Evolutionary conservation across 2,329 filamentous ascomycete genomes (phyloP), one percentile per base, ranked within the genome.

Genomic region (Elsinoe ampelina): DNA sequence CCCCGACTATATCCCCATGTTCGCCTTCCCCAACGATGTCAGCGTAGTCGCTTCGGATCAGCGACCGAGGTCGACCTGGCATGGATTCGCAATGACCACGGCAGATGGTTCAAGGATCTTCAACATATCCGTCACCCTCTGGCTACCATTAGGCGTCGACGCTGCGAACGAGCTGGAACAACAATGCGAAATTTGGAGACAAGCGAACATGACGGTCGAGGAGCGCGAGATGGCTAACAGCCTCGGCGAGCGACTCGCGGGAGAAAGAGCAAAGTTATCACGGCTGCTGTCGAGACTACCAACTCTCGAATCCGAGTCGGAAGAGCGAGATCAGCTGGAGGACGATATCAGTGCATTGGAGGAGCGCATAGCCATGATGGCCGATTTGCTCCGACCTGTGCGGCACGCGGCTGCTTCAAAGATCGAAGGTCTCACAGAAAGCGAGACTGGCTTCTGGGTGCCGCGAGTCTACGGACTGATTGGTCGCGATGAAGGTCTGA

Each of bases 1-100:
- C 67, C 93, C 93, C 0, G 93, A 98, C 68, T 98, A 96, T 66
- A 89, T 98, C 15, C 93, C 93, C 57, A 97, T 98, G 93, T 98
- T 98, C 71, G 91, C 93, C 55, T 98, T 97, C 66, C 93, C 93
- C 45, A 96, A 97, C 71, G 93, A 98, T 70, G 93, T 98, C 64
- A 90, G 90, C 61, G 93, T 98, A 54, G 89, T 97, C 8, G 96
- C 93, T 1, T 91, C 91, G 1, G 93, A 98, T 66, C 89, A 95
- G 68, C 81, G 91, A 60, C 93, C 93, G 1, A 81, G 90, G 60
- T 92, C 93, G n/a, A 96, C 91, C 20, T 98, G 93, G 93, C 93
- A 98, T 72, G 93, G 93, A 50, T 98, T 98, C 68, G 91, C 89
- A 60, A 97, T 98, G 93, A 98, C 93, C 1, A 87, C 86, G 19